phyloP scores from a whole-genome alignment of 164 flowering plant species.

The Dillenia turbinata region DNA sequence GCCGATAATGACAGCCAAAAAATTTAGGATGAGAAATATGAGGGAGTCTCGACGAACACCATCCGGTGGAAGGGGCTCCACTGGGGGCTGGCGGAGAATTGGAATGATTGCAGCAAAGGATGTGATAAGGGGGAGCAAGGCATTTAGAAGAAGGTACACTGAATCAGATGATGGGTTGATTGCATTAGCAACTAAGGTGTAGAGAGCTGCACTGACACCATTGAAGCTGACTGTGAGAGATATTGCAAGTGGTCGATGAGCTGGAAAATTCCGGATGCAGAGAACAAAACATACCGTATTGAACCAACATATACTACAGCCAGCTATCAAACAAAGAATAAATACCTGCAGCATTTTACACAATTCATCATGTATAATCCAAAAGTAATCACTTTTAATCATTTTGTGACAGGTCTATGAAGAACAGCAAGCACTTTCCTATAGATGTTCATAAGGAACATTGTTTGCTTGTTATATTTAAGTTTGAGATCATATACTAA shows the following conservation, averaged over 20 bases:
- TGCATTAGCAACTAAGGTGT: constrained; percentile 63
- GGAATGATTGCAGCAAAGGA: constrained; percentile 56
- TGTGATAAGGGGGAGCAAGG: constrained; percentile 54
- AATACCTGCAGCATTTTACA: constrained; percentile 49
- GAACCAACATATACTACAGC: constrained; percentile 97
- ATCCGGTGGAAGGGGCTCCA: constrained; percentile 41
- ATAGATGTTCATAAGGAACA: too few relatives aligned
- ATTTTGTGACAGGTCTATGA: too few relatives aligned
- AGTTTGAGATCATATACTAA: too few relatives aligned
- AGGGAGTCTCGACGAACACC: constrained; percentile 53
- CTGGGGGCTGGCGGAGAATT: constrained; percentile 62
- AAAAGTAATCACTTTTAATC: neutral
- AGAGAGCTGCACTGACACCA: constrained; percentile 87
- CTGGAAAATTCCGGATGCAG: constrained; percentile 69
- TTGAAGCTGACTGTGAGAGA: constrained; percentile 90
- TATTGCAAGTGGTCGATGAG: constrained; percentile 64
- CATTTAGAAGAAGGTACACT: constrained; percentile 68
- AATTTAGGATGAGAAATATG: constrained; percentile 57
- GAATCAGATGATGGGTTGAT: constrained; percentile 37
- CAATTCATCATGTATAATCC: neutral
- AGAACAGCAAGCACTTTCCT: too few relatives aligned
- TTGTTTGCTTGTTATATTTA: too few relatives aligned
- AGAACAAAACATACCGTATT: constrained; percentile 90
- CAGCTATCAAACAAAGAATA: constrained; percentile 66
- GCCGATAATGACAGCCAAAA: constrained; percentile 69